Conservation (phyloP, 768 basidiomycete species). For the Pleurotus cornucopiae region DNA sequence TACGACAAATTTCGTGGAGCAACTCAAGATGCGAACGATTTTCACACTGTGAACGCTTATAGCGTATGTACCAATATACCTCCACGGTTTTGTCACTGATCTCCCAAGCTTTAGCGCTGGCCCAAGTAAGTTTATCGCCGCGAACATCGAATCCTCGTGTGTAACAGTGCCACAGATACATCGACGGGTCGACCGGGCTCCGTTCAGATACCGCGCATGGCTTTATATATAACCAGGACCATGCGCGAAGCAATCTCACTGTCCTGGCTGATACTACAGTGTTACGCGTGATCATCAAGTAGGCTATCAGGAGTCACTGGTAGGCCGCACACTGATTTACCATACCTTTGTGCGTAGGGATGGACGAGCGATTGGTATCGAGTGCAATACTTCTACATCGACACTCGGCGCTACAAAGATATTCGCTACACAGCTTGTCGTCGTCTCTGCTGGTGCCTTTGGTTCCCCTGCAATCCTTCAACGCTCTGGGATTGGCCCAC, state of each 20-base stretch:
- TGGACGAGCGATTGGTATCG: constrained; percentile 45
- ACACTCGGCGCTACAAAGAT: constrained; percentile 18
- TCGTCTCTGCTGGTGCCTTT: constrained; percentile 50
- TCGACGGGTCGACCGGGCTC: constrained; percentile 43
- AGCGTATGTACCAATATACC: background rate
- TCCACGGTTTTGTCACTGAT: background rate
- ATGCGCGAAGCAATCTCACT: constrained; percentile 35
- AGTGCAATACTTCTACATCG: constrained; percentile 36
- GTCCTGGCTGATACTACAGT: constrained; percentile 39
- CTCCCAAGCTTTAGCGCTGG: background rate
- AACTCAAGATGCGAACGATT: background rate
- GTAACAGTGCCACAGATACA: constrained; percentile 36
- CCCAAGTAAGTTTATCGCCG: background rate
- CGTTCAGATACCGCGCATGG: constrained; percentile 54
- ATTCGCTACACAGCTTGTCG: constrained; percentile 39
- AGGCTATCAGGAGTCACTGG: constrained; percentile 22
- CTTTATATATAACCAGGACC: constrained; percentile 45
- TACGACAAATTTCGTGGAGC: background rate
- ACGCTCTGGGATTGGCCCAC: constrained; percentile 66
- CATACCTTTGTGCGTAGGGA: constrained; percentile 20
- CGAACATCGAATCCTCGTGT: too few species aligned
- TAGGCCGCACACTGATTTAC: background rate
- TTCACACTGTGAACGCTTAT: background rate
- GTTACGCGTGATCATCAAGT: constrained; percentile 37
- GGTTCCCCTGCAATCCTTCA: constrained; percentile 56